These are phyloP conservation scores for Barnettozyma populi DNA, from an alignment of 805 yeast genomes.

Conservation along the genomic window DNA sequence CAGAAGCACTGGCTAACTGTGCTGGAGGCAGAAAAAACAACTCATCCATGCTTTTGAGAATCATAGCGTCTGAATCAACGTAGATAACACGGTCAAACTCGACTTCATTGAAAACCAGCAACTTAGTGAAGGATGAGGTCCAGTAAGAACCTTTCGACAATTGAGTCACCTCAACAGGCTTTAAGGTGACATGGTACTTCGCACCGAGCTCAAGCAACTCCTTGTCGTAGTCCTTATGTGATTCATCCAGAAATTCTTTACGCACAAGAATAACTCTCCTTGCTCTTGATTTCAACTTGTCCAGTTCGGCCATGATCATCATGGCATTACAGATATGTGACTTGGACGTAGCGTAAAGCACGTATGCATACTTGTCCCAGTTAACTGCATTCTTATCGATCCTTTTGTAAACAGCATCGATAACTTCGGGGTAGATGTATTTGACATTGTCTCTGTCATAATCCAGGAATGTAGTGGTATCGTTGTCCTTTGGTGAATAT, in stretches of 20 bases:
- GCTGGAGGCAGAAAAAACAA: slow-evolving; percentile 45
- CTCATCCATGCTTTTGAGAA: slow-evolving; percentile 44
- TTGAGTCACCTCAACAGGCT: slow-evolving; percentile 12
- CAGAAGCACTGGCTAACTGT: slow-evolving; percentile 40
- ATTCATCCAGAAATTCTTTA: slow-evolving; percentile 21
- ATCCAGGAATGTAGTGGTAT: slow-evolving; percentile 10
- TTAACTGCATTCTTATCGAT: slow-evolving; percentile 23
- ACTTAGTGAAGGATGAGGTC: slow-evolving; percentile 46
- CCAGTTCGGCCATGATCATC: slow-evolving; percentile 39
- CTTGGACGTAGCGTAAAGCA: slow-evolving; percentile 52
- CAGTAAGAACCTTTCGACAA: slow-evolving; percentile 4
- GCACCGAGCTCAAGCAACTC: slow-evolving; percentile 4
- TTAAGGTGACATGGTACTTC: slow-evolving; percentile 11
- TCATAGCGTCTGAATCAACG: slow-evolving; percentile 52
- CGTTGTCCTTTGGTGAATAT: slow-evolving; percentile 1
- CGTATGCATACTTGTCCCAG: slow-evolving; percentile 48
- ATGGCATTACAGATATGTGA: slow-evolving; percentile 48
- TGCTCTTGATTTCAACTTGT: slow-evolving; percentile 35
- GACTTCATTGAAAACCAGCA: slow-evolving; percentile 42
- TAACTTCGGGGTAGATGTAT: slow-evolving; percentile 21
- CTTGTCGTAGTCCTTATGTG: slow-evolving; percentile 5
- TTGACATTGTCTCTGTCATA: slow-evolving; percentile 20
- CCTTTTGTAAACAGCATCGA: slow-evolving; percentile 14
- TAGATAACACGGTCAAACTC: slow-evolving; percentile 50
- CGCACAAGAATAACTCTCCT: slow-evolving; percentile 42